These are phyloP conservation scores for Candida xyloterini DNA, from an alignment of 805 yeast species.

Conservation along the genomic window DNA sequence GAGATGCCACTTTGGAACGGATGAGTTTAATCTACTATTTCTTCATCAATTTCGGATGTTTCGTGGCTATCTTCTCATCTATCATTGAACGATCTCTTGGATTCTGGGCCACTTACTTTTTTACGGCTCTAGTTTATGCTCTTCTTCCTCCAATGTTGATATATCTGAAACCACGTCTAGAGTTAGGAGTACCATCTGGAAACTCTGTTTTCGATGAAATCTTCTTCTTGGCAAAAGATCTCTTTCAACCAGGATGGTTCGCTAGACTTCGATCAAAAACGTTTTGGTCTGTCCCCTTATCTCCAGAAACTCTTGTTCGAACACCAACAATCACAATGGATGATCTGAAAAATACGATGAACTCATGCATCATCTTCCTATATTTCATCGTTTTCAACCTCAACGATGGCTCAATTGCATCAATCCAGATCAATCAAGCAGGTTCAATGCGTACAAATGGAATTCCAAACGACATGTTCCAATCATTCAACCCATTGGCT, in stretches of 20 bases:
- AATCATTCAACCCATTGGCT: conserved; percentile 51
- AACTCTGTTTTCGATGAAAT: conserved; percentile 42
- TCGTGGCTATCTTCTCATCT: conserved; percentile 47
- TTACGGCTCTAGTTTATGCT: conserved; percentile 52
- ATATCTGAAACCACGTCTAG: conserved; percentile 34
- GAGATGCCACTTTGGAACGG: conserved; percentile 40
- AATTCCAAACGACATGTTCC: conserved; percentile 53
- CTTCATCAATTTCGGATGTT: conserved; percentile 53
- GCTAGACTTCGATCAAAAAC: conserved; percentile 34
- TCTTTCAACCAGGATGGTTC: conserved; percentile 41
- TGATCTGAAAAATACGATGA: conserved; percentile 41
- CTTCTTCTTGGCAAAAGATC: conserved; percentile 37
- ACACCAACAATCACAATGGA: conserved; percentile 30
- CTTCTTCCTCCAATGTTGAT: conserved; percentile 45
- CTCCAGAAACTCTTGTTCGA: conserved; percentile 14
- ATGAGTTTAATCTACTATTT: conserved; percentile 46
- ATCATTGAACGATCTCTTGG: conserved; percentile 48
- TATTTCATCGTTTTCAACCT: conserved; percentile 38
- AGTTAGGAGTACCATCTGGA: conserved; percentile 36
- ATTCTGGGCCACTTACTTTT: conserved; percentile 48
- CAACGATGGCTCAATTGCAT: conserved; percentile 46
- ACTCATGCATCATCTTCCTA: conserved; percentile 44
- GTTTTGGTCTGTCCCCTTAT: conserved; percentile 40
- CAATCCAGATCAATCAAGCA: conserved; percentile 48
- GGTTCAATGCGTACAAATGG: conserved; percentile 52